phyloP scores from a whole-genome alignment of 768 basidiomycete genomes.

The Fomitopsis serialis region DNA sequence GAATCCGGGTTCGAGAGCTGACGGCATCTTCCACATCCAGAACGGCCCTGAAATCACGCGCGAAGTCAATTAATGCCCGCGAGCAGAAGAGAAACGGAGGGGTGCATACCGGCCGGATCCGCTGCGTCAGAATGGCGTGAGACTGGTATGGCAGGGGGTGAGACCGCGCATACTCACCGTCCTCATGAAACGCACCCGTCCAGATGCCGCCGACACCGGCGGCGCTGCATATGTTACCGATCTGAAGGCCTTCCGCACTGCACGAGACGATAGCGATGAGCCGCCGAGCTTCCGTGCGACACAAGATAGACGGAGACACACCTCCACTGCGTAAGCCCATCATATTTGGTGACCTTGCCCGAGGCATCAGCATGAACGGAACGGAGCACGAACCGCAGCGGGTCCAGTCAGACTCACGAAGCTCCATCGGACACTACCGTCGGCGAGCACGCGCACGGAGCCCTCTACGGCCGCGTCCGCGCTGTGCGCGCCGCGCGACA shows the following conservation, averaged over 20 bases:
- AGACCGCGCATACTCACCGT: constrained; percentile 29
- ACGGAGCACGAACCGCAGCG: neutral
- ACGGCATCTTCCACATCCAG: constrained; percentile 60
- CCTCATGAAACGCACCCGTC: constrained; percentile 57
- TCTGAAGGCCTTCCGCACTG: constrained; percentile 64
- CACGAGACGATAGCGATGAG: neutral
- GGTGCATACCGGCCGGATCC: constrained; percentile 57
- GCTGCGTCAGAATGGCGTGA: constrained; percentile 27
- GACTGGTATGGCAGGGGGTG: constrained; percentile 1
- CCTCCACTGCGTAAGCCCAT: constrained; percentile 56
- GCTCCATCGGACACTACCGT: constrained; percentile 31
- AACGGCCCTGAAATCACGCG: constrained; percentile 50
- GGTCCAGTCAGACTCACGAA: constrained; percentile 42
- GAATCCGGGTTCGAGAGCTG: neutral
- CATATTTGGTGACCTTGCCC: constrained; percentile 47
- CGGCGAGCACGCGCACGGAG: constrained; percentile 26
- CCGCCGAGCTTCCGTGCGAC: neutral
- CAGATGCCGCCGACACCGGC: constrained; percentile 65
- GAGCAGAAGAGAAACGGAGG: neutral
- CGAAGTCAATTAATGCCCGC: neutral
- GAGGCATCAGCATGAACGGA: neutral
- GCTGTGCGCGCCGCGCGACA: constrained; percentile 22
- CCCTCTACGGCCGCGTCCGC: constrained; percentile 27
- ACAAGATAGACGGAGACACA: constrained; percentile 26
- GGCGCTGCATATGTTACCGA: constrained; percentile 61